These are phyloP conservation scores for Yamadazyma kitorensis DNA, from an alignment of 805 yeast species.

Conservation along the genomic window DNA sequence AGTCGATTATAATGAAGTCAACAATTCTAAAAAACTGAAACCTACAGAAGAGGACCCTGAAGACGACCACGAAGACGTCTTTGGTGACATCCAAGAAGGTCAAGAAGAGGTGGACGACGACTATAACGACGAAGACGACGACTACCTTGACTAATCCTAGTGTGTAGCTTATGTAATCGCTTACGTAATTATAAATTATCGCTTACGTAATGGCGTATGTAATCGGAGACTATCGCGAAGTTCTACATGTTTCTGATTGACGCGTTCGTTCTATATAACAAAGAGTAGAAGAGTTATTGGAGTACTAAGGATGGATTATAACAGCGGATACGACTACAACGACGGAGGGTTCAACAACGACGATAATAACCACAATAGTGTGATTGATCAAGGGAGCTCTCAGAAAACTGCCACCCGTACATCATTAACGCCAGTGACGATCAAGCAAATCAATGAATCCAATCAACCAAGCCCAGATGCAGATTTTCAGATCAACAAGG, in stretches of 20 bases:
- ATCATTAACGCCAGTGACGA: slow-evolving; percentile 60
- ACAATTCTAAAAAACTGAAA: slow-evolving; percentile 7
- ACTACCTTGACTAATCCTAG: slow-evolving; percentile 3
- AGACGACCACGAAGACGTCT: slow-evolving; percentile 19
- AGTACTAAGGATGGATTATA: no score
- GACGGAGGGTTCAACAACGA: slow-evolving; percentile 8
- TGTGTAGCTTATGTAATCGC: no score
- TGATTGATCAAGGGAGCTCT: slow-evolving; percentile 15
- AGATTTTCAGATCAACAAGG: slow-evolving; percentile 56
- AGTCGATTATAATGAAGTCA: slow-evolving; percentile 19
- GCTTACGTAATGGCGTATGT: no score
- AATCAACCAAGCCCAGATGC: slow-evolving; percentile 65
- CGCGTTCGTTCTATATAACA: no score
- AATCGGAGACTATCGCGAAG: no score
- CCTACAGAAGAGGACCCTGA: slow-evolving; percentile 13
- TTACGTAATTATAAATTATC: no score
- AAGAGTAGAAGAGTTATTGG: no score
- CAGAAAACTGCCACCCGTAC: slow-evolving; percentile 26
- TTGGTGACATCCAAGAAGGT: slow-evolving; percentile 13
- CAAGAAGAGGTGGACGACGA: slow-evolving; percentile 21
- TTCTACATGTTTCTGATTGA: no score
- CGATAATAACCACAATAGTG: slow-evolving; percentile 5
- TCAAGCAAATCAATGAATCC: slow-evolving; percentile 66
- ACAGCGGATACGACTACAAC: slow-evolving; percentile 1
- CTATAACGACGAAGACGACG: slow-evolving; percentile 9